phyloP scores from a whole-genome alignment of 2,329 filamentous ascomycete genomes.

The Uncinocarpus reesii region DNA sequence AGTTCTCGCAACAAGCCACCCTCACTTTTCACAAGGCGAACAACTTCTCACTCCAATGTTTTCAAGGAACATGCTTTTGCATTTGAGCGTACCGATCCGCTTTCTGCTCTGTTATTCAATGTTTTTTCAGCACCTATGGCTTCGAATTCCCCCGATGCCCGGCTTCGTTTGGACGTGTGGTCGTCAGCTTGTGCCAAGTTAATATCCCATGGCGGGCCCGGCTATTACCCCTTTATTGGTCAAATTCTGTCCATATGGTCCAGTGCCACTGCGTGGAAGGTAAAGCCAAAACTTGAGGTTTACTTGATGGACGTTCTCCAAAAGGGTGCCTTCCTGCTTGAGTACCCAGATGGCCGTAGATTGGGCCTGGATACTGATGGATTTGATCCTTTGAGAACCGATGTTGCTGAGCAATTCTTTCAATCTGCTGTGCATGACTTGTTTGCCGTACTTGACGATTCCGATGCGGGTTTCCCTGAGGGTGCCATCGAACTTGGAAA shows the following conservation, averaged over 20 bases:
- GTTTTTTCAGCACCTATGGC: slow-evolving; percentile 80
- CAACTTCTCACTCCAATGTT: slow-evolving; percentile 42
- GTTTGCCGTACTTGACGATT: slow-evolving; percentile 77
- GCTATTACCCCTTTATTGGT: slow-evolving; percentile 68
- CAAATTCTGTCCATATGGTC: slow-evolving; percentile 82
- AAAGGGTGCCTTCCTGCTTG: slow-evolving; percentile 81
- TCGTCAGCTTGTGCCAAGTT: slow-evolving; percentile 75
- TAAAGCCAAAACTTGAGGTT: slow-evolving; percentile 79
- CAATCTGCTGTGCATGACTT: slow-evolving; percentile 67
- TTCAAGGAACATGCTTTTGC: slow-evolving; percentile 75
- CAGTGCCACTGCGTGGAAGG: slow-evolving; percentile 77
- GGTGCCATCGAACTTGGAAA: slow-evolving; percentile 75
- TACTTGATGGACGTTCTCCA: slow-evolving; percentile 92
- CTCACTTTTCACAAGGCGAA: slow-evolving; percentile 41
- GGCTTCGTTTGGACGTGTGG: slow-evolving; percentile 73
- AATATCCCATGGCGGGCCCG: slow-evolving; percentile 64
- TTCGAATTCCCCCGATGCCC: slow-evolving; percentile 70
- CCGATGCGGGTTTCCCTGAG: slow-evolving; percentile 77
- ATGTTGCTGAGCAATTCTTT: slow-evolving; percentile 80
- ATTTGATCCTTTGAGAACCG: slow-evolving; percentile 59
- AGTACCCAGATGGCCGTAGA: slow-evolving; percentile 67
- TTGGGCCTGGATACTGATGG: slow-evolving; percentile 62
- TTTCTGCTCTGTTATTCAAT: slow-evolving; percentile 76
- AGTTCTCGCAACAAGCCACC: slow-evolving; percentile 44
- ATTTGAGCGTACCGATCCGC: slow-evolving; percentile 77